Percentiles rank a stretch among this genome's conserved stretches.
Conservation (phyloP, 1,284 basidiomycete species). For the Marasmius sp. region DNA sequence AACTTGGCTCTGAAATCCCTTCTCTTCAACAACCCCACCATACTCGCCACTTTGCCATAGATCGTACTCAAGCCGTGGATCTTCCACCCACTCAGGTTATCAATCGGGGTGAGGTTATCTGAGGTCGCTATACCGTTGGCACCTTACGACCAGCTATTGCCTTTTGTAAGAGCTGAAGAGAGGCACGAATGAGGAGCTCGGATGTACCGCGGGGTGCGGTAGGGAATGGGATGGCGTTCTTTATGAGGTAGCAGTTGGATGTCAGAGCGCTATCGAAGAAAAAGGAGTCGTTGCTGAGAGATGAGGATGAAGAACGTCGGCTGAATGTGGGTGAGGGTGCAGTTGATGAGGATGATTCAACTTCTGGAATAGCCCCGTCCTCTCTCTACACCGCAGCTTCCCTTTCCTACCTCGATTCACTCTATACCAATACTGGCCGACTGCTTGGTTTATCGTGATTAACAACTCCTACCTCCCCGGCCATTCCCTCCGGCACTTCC, state of each 20-base stretch:
- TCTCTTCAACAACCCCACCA: slow-evolving; percentile 34
- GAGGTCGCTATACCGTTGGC: slow-evolving; percentile 38
- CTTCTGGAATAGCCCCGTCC: background rate
- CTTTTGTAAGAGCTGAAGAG: slow-evolving; percentile 35
- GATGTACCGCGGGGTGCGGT: slow-evolving; percentile 46
- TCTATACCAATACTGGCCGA: slow-evolving; percentile 5
- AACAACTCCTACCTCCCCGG: no score
- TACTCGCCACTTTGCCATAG: slow-evolving; percentile 35
- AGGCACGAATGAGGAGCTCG: slow-evolving; percentile 42
- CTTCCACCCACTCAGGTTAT: slow-evolving; percentile 44
- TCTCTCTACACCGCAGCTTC: slow-evolving; percentile 10
- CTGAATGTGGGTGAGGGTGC: background rate
- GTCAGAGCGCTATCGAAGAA: background rate
- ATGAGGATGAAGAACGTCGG: background rate
- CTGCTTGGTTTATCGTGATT: background rate
- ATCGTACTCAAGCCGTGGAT: slow-evolving; percentile 37
- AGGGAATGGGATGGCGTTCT: slow-evolving; percentile 46
- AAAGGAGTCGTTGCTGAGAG: background rate
- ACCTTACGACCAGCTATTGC: slow-evolving; percentile 18
- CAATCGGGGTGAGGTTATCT: slow-evolving; percentile 31
- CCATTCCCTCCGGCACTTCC: no score
- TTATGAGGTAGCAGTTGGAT: slow-evolving; percentile 39
- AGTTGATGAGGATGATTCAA: background rate
- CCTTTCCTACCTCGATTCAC: slow-evolving; percentile 12
- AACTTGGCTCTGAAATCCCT: slow-evolving; percentile 48